Percentiles rank a stretch among this genome's conserved stretches.
phyloP scores from a whole-genome alignment of 2,329 filamentous ascomycete species.

The Penicillium sp. region DNA sequence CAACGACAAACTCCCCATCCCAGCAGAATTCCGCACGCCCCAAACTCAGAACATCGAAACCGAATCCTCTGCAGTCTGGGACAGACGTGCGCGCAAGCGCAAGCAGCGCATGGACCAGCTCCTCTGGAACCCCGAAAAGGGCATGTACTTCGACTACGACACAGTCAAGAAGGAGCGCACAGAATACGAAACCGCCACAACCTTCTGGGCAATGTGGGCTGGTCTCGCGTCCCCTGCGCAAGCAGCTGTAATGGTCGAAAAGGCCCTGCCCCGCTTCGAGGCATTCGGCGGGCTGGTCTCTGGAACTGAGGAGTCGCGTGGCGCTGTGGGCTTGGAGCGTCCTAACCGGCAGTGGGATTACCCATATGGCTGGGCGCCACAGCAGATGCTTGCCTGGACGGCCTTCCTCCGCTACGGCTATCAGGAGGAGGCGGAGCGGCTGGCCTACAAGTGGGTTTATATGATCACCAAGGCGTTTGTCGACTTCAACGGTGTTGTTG shows the following conservation, averaged over 20 bases:
- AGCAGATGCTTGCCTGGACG: slow-evolving; percentile 97
- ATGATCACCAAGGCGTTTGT: slow-evolving; percentile 99
- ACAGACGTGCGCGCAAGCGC: slow-evolving; percentile 78
- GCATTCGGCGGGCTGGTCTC: slow-evolving; percentile 82
- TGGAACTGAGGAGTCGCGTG: slow-evolving; percentile 85
- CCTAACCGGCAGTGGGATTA: slow-evolving; percentile 99
- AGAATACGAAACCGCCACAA: slow-evolving; percentile 86
- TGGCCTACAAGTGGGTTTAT: slow-evolving; percentile 95
- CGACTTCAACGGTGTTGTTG: slow-evolving; percentile 96
- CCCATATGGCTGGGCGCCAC: slow-evolving; percentile 96
- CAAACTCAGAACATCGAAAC: slow-evolving; percentile 64
- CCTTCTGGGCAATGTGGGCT: slow-evolving; percentile 97
- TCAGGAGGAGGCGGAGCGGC: slow-evolving; percentile 78
- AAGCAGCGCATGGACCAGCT: slow-evolving; percentile 87
- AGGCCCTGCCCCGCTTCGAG: slow-evolving; percentile 83
- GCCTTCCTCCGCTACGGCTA: slow-evolving; percentile 90
- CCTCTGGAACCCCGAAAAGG: slow-evolving; percentile 85
- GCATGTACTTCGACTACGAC: slow-evolving; percentile 98
- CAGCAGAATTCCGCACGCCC: slow-evolving; percentile 73
- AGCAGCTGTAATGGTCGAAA: slow-evolving; percentile 76
- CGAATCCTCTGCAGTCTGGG: slow-evolving; percentile 85
- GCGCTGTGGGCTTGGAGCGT: slow-evolving; percentile 71
- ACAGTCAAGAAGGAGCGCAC: slow-evolving; percentile 76
- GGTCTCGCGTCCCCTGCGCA: slow-evolving; percentile 82
- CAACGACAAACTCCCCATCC: slow-evolving; percentile 76